Evolutionary conservation across 2,329 filamentous ascomycete genomes (phyloP), one percentile per base, ranked within the genome.

Genomic region (Neopestalotiopsis clavispora): DNA sequence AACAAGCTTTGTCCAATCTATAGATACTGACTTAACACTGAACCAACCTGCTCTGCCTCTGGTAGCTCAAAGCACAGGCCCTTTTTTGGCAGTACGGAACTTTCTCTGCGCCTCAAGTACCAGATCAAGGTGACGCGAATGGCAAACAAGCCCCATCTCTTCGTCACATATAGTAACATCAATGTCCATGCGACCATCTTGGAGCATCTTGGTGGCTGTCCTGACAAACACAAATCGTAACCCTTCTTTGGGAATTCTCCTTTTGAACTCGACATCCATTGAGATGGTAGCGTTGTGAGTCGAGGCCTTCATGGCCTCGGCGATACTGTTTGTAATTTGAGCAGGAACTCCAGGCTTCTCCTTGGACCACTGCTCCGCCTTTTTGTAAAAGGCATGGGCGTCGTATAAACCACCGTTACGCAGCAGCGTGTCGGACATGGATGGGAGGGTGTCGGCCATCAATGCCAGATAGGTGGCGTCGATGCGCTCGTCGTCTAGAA

Each of bases 211-310:
- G 0, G 72, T 69, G 3, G 64, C 59, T 1, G 69, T 69, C 7
- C 77, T 69, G 2, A 70, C 74, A 23, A 78, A 77, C 0, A 73
- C 40, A 49, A 69, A 77, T 17, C 70, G 71, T 9, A 74, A n/a
- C 0, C 73, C 73, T 7, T 73, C 71, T 0, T 68, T 65, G 0
- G 76, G 74, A 1, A 78, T 28, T 20, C 70, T 67, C 14, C 70
- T 28, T 64, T 74, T 78, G 65, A 75, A 78, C 65, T 76, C 73
- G 7, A 79, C 71, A 52, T 77, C 74, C 14, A 78, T 28, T 1
- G 71, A 72, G 10, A 74, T 63, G 0, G 74, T 77, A 4, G 66
- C 65, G 49, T 75, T 75, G 17, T 66, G 71, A 6, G 67, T 68
- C 1, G 66, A 10, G 2, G 70, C 62, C 34, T 72, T n/a, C 66